Conservation (phyloP, 495 filamentous ascomycete genomes). For the Chaetomium cochliodes region DNA sequence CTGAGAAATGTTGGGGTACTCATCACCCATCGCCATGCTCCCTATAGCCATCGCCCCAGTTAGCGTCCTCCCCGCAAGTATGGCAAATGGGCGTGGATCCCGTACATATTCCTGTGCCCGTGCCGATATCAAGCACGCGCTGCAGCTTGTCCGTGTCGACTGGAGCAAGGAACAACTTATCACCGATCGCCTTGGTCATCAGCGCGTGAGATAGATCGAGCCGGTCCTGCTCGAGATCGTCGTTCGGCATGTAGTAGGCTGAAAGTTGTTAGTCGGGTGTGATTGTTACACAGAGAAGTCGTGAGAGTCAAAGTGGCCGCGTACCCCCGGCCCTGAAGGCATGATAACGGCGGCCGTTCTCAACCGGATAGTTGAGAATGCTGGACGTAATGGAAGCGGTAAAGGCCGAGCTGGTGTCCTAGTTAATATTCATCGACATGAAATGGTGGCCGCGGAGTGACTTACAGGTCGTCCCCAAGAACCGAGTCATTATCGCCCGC, state of each 20-base stretch:
- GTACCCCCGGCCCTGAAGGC: slow-evolving; percentile 19
- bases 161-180: slow-evolving; percentile 19
- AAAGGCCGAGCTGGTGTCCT: slow-evolving; percentile 8
- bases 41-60: slow-evolving; percentile 13
- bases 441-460: background rate
- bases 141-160: slow-evolving; percentile 16
- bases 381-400: slow-evolving; percentile 17
- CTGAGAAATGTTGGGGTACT: slow-evolving; percentile 17
- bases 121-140: slow-evolving; percentile 26
- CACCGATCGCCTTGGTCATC: slow-evolving; percentile 17
- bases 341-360: slow-evolving; percentile 24
- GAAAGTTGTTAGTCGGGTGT: background rate
- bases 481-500: background rate
- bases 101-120: slow-evolving; percentile 24
- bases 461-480: slow-evolving; percentile 2
- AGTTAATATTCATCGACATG: background rate
- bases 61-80: background rate
- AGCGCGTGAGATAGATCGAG: slow-evolving; percentile 21
- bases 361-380: slow-evolving; percentile 30
- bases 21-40: slow-evolving; percentile 26
- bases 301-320: background rate
- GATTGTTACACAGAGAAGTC: background rate
- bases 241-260: slow-evolving; percentile 25
- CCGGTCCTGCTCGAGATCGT: slow-evolving; percentile 18
- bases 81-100: too few species aligned